Base-by-base conservation (phyloP, 805 yeast species). In the Maudiozyma serrabonitensis region DNA sequence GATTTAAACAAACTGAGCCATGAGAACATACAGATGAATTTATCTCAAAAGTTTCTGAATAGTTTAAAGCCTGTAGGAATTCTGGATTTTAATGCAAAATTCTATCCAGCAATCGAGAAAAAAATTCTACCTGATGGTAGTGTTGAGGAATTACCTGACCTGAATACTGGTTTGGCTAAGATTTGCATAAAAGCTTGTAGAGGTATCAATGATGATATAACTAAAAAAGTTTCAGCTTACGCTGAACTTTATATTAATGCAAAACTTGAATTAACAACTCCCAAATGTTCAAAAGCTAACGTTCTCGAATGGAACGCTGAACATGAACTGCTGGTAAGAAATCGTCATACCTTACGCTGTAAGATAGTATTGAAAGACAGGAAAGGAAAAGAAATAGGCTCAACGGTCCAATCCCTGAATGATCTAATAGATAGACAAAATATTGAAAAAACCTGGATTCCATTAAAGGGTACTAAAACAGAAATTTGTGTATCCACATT, bases 141-240 rank as follows among this genome's bases (percentile, higher is more conserved):
- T 2, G 72, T 76, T 49, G 81, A 80, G 54, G 87, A 95, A 39
- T 85, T 93, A 39, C 95, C 95, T 42, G 96, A 87, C 54, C 77
- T 87, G 63, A 90, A 89, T 69, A 87, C 96, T n/a, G 98, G 98
- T 74, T 81, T 93, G 56, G 79, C 82, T 23, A 74, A 80, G 59
- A 70, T 63, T n/a, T 45, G 43, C 21, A 45, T 90, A 57, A 82
- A 80, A 52, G 60, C 57, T 28, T 56, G 56, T 32, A 43, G 54
- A 23, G 62, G 57, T 16, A 48, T 65, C 40, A 28, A 34, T 19
- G 59, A 54, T 32, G 71, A 68, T 28, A 54, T 56, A 35, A 78
- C 75, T 32, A 80, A 78, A 18, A 78, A 79, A 49, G 70, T 77
- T 7, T 68, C 85, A 3, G 70, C 87, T 0, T 84, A 72, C 66